Conservation (phyloP, 2,329 filamentous ascomycete species). For the Fusarium sublunatum region DNA sequence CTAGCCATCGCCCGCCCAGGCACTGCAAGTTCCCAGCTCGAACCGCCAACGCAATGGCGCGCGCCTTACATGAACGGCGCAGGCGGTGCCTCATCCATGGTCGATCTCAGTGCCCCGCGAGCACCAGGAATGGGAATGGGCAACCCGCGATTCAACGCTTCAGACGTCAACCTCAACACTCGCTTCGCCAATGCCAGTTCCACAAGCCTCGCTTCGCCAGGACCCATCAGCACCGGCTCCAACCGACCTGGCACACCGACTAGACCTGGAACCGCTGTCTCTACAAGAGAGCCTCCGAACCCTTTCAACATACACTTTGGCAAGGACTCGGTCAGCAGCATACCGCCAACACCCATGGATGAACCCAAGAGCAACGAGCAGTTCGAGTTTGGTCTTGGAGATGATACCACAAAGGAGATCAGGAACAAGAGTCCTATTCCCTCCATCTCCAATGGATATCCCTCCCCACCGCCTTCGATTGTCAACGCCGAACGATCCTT, state of each 20-base stretch:
- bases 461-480: constrained; percentile 55
- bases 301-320: constrained; percentile 61
- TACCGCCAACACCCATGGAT: constrained; percentile 41
- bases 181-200: constrained; percentile 52
- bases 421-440: constrained; percentile 18
- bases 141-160: constrained; percentile 49
- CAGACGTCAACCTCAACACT: constrained; percentile 54
- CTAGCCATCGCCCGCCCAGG: constrained; percentile 52
- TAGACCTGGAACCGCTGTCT: constrained; percentile 51
- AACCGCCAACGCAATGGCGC: constrained; percentile 45
- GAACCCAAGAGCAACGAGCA: constrained; percentile 53
- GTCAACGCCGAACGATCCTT: constrained; percentile 46
- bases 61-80: constrained; percentile 52
- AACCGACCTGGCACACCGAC: constrained; percentile 44
- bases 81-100: constrained; percentile 57
- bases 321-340: constrained; percentile 45
- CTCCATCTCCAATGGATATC: constrained; percentile 45
- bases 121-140: constrained; percentile 42
- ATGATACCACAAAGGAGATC: constrained; percentile 20
- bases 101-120: constrained; percentile 54
- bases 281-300: constrained; percentile 56
- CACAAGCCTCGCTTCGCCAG: constrained; percentile 51
- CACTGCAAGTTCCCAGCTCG: constrained; percentile 53
- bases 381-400: constrained; percentile 52
- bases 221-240: constrained; percentile 38